Evolutionary conservation across 768 basidiomycete species (phyloP).

Genomic region (Tricholoma saponaceum): DNA sequence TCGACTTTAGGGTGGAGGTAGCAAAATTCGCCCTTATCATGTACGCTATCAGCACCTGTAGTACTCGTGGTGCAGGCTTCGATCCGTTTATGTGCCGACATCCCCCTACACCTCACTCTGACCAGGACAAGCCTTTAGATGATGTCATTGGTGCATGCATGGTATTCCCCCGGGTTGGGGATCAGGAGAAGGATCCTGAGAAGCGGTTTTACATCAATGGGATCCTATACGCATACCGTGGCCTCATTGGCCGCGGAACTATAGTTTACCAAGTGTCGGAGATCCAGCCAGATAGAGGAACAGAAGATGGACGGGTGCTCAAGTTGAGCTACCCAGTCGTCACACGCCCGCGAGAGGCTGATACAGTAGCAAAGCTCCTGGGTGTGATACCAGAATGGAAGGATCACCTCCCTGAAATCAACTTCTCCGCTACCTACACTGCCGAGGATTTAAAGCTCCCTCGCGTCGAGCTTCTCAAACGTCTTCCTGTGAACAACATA

Average conservation of each 20-base stretch:
- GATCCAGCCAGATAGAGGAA: constrained; percentile 3
- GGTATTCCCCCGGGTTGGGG: neutral
- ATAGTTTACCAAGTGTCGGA: constrained; percentile 1
- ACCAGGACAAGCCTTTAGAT: neutral
- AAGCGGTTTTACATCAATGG: neutral
- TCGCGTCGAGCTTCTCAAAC: constrained; percentile 1
- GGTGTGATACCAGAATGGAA: constrained; percentile 5
- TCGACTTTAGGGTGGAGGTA: neutral
- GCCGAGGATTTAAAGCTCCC: constrained; percentile 2
- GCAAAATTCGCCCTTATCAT: neutral
- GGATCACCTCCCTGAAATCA: constrained; percentile 12
- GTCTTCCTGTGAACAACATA: neutral
- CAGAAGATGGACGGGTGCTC: constrained; percentile 1
- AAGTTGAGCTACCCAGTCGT: constrained; percentile 14
- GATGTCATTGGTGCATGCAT: neutral
- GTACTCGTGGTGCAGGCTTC: neutral
- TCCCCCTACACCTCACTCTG: neutral
- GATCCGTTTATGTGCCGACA: neutral
- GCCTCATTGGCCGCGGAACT: constrained; percentile 6
- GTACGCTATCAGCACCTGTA: neutral
- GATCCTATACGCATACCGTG: neutral
- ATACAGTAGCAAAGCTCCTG: constrained; percentile 2
- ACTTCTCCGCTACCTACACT: neutral
- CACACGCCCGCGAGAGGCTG: constrained; percentile 6
- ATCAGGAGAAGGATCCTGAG: no score